Percentiles rank a stretch among this genome's conserved stretches.
Evolutionary conservation across 306 rosid genomes (phyloP).

Genomic region (Pterocarpus santalinus): DNA sequence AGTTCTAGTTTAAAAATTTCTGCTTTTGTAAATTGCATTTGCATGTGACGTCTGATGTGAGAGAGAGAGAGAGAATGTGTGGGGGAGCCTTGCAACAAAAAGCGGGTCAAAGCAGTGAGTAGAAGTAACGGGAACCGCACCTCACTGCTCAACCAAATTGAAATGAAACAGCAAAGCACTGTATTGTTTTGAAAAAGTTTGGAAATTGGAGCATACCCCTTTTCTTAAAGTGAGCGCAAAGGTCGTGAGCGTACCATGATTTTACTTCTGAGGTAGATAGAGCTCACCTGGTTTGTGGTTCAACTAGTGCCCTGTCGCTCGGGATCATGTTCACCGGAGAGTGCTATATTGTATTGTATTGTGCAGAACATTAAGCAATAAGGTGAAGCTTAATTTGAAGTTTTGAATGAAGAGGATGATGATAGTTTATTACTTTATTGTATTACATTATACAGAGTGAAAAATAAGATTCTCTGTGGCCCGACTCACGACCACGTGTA

Average conservation of each 20-base stretch:
- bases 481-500: background rate
- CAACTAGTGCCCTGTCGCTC: constrained; percentile 27
- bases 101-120: constrained; percentile 39
- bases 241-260: background rate
- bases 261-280: background rate
- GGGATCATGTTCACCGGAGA: constrained; percentile 29
- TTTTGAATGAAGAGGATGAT: background rate
- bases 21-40: constrained; percentile 44
- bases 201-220: constrained; percentile 12
- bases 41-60: constrained; percentile 52
- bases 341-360: background rate
- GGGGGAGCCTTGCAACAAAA: constrained; percentile 35
- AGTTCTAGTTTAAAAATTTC: constrained; percentile 24
- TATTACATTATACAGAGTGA: background rate
- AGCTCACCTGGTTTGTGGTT: constrained; percentile 39
- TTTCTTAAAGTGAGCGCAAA: constrained; percentile 50
- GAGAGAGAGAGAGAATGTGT: background rate
- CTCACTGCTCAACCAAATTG: constrained; percentile 46
- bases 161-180: constrained; percentile 24
- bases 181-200: constrained; percentile 32
- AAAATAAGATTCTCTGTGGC: background rate
- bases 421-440: background rate
- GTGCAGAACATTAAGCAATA: background rate
- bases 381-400: constrained; percentile 41
- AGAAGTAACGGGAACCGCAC: constrained; percentile 38